Evolutionary conservation across 2,329 filamentous ascomycete genomes (phyloP).

Genomic region (Lithohypha guttulata): DNA sequence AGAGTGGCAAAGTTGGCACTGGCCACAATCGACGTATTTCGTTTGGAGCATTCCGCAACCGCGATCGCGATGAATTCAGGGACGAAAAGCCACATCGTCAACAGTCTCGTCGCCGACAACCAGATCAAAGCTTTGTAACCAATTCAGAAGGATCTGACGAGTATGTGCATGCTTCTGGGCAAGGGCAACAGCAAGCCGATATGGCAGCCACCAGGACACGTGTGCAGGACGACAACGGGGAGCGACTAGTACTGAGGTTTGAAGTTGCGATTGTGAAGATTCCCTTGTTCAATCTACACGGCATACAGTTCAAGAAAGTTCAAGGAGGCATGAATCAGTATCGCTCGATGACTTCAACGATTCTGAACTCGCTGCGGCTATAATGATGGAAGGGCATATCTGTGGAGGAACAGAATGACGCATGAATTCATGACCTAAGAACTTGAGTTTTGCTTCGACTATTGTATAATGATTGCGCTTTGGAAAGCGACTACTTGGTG

Average conservation of each 20-base stretch:
- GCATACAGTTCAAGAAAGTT: constrained; percentile 96
- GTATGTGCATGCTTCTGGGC: constrained; percentile 44
- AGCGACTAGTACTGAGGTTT: constrained; percentile 74
- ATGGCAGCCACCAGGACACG: constrained; percentile 85
- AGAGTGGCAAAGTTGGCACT: constrained; percentile 36
- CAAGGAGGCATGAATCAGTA: constrained; percentile 96
- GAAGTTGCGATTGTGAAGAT: constrained; percentile 98
- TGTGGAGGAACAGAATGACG: too few relatives aligned
- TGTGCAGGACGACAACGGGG: constrained; percentile 79
- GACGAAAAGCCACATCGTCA: constrained; percentile 42
- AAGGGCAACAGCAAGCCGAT: constrained; percentile 45
- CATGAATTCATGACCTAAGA: too few relatives aligned
- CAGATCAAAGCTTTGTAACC: constrained; percentile 62
- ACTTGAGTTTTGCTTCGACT: too few relatives aligned
- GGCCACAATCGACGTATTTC: constrained; percentile 70
- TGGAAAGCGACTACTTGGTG: too few relatives aligned
- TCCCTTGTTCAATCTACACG: constrained; percentile 80
- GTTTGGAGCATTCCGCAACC: constrained; percentile 55
- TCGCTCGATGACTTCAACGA: constrained; percentile 95
- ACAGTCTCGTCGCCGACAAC: constrained; percentile 38
- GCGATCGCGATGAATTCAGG: constrained; percentile 61
- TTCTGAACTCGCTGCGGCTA: constrained; percentile 73
- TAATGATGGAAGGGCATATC: too few relatives aligned
- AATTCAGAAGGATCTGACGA: constrained; percentile 81
- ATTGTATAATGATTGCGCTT: too few relatives aligned